Conservation (phyloP, 805 yeast genomes). For the Millerago galiae region DNA sequence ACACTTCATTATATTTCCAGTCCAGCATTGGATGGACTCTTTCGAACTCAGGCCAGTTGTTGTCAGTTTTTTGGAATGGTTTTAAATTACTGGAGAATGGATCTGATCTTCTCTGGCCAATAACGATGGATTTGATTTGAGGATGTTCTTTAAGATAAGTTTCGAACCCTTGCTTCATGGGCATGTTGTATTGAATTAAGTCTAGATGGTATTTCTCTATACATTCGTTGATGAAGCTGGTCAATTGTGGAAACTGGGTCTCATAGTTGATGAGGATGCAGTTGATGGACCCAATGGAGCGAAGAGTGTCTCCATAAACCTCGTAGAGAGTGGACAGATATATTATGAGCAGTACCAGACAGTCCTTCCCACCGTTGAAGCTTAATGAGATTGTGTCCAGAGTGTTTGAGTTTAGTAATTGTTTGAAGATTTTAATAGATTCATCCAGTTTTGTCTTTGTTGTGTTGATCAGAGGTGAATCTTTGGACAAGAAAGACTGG, state of each 20-base stretch:
- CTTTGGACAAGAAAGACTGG: background rate
- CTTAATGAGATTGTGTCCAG: conserved; percentile 62
- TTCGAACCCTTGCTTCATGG: conserved; percentile 68
- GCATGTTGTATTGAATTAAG: conserved; percentile 29
- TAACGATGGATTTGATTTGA: conserved; percentile 63
- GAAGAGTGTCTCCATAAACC: conserved; percentile 10
- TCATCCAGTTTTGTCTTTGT: conserved; percentile 3
- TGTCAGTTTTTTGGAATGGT: conserved; percentile 71
- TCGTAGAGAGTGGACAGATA: conserved; percentile 52
- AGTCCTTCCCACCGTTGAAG: conserved; percentile 96
- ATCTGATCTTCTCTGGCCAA: conserved; percentile 84
- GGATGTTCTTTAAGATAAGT: conserved; percentile 49
- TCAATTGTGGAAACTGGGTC: conserved; percentile 63
- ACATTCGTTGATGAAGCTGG: conserved; percentile 55
- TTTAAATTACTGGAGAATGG: conserved; percentile 64
- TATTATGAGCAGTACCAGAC: conserved; percentile 78
- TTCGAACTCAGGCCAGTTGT: conserved; percentile 84
- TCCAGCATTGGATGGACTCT: conserved; percentile 84
- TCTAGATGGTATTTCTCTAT: conserved; percentile 48
- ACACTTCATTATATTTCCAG: conserved; percentile 79
- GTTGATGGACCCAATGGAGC: conserved; percentile 21
- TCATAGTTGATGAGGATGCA: conserved; percentile 75
- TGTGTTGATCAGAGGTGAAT: background rate
- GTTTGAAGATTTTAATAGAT: conserved; percentile 1
- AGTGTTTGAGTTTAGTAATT: conserved; percentile 6